Evolutionary conservation across 2,329 filamentous ascomycete species (phyloP).

Genomic region (Ceratocystis diversiconidia): DNA sequence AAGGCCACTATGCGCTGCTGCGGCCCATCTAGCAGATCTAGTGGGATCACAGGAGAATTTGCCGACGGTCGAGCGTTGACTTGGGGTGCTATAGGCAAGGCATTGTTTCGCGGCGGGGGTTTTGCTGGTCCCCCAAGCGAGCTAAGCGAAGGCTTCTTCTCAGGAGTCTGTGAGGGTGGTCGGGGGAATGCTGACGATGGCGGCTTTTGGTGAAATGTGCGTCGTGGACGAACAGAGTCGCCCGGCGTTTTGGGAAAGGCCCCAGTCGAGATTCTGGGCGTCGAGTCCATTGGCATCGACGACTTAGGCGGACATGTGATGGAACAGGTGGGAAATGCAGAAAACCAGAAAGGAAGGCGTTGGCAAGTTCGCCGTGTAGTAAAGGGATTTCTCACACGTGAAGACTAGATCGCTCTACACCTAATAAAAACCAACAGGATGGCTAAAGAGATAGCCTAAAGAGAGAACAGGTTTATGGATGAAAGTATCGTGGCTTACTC

Average conservation of each 20-base stretch:
- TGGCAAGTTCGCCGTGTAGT: background rate
- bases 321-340: background rate
- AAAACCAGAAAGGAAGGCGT: background rate
- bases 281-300: constrained; percentile 14
- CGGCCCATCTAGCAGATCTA: constrained; percentile 72
- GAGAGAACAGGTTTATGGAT: background rate
- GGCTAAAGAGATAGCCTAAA: no score
- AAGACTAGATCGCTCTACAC: no score
- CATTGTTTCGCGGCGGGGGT: constrained; percentile 18
- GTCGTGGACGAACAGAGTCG: constrained; percentile 16
- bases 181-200: constrained; percentile 8
- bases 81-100: constrained; percentile 36
- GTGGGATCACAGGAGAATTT: constrained; percentile 57
- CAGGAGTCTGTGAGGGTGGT: constrained; percentile 9
- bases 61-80: constrained; percentile 20
- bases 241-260: constrained; percentile 17
- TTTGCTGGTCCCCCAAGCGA: background rate
- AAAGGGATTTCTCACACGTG: no score
- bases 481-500: background rate
- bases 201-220: constrained; percentile 13
- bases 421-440: no score
- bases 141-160: constrained; percentile 4
- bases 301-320: constrained; percentile 9
- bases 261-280: constrained; percentile 16
- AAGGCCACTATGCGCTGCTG: constrained; percentile 79